Conservation (phyloP, 108 stramenopile species). For the Aureococcus anophagefferens region DNA sequence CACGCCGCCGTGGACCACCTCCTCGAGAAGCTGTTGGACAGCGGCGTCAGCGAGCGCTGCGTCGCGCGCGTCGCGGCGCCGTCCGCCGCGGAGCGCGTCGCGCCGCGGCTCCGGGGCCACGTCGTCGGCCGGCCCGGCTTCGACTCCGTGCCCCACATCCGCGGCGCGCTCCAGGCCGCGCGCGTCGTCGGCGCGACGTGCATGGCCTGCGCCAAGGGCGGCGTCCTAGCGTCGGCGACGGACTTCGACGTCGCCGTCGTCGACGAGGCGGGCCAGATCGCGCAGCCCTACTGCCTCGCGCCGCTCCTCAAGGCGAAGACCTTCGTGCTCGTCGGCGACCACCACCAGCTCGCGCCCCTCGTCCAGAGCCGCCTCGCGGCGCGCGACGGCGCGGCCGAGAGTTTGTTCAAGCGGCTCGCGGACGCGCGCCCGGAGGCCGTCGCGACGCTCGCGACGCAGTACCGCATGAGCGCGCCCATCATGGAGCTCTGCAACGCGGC, state of each 20-base stretch:
- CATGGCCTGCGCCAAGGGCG: slow-evolving; percentile 37
- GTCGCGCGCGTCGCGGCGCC: not conserved
- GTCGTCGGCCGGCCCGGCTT: not conserved
- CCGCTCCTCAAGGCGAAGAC: slow-evolving; percentile 66
- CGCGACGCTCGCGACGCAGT: slow-evolving; percentile 76
- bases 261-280: slow-evolving; percentile 97
- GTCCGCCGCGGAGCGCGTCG: not conserved
- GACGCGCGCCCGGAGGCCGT: slow-evolving; percentile 68
- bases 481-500: slow-evolving; percentile 69
- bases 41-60: not conserved
- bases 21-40: slow-evolving; percentile 69
- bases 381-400: slow-evolving; percentile 66
- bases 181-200: slow-evolving; percentile 73
- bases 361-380: slow-evolving; percentile 64
- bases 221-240: slow-evolving; percentile 21
- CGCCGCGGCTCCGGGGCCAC: not conserved
- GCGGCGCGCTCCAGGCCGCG: slow-evolving; percentile 14
- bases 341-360: slow-evolving; percentile 91
- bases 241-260: slow-evolving; percentile 93
- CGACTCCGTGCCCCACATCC: not conserved
- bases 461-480: slow-evolving; percentile 86
- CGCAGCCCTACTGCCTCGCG: slow-evolving; percentile 77
- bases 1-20: slow-evolving; percentile 92
- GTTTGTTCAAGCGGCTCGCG: slow-evolving; percentile 72
- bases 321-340: slow-evolving; percentile 94